A percentile compares a stretch with the other conserved stretches of the same genome.
phyloP scores from a whole-genome alignment of 2,329 filamentous ascomycete genomes.

The Xenoacremonium recifei region DNA sequence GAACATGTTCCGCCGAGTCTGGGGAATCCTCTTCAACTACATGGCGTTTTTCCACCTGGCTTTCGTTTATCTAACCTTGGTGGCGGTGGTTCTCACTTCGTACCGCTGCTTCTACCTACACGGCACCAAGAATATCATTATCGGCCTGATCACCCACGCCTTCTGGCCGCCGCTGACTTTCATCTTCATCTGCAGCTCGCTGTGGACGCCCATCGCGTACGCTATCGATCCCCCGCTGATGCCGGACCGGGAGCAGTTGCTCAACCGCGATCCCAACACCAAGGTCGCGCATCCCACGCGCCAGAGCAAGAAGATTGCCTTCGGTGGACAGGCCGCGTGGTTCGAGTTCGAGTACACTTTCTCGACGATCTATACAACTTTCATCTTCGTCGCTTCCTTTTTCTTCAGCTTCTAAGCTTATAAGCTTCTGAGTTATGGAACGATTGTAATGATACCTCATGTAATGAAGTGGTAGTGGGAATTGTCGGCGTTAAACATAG shows the following conservation, averaged over 20 bases:
- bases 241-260: constrained; percentile 56
- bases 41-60: constrained; percentile 53
- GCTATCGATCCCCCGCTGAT: constrained; percentile 58
- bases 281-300: constrained; percentile 51
- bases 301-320: constrained; percentile 53
- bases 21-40: constrained; percentile 54
- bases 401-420: too few species aligned
- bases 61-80: constrained; percentile 53
- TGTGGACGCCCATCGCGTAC: constrained; percentile 60
- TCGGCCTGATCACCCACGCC: constrained; percentile 57
- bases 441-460: constrained; percentile 25
- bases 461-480: background rate
- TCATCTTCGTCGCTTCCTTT: constrained; percentile 47
- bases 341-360: constrained; percentile 55
- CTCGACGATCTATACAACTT: constrained; percentile 47
- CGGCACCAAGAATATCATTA: constrained; percentile 39
- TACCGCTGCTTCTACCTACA: constrained; percentile 47
- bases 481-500: background rate
- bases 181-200: constrained; percentile 51
- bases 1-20: constrained; percentile 52
- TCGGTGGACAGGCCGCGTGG: constrained; percentile 52
- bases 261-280: constrained; percentile 54
- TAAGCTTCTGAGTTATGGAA: constrained; percentile 4
- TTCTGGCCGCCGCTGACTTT: constrained; percentile 62
- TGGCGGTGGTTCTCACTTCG: constrained; percentile 47